phyloP scores from a whole-genome alignment of 2,329 filamentous ascomycete species.

The Colletotrichum cordylinicola region DNA sequence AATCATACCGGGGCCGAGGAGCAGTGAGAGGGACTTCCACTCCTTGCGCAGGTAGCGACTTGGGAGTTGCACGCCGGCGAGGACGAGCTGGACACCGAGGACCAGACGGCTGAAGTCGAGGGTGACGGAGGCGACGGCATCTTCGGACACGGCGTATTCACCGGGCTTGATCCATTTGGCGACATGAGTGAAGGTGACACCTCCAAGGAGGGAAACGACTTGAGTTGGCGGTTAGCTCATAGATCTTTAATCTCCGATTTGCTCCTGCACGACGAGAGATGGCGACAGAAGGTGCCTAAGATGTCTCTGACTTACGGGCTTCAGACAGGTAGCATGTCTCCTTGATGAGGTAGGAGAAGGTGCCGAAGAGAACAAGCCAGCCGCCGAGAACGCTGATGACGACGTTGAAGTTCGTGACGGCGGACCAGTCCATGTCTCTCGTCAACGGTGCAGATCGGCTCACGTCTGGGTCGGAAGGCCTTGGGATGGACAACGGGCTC shows the following conservation, averaged over 20 bases:
- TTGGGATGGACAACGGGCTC: not conserved
- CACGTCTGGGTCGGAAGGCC: not conserved
- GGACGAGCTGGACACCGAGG: constrained; percentile 86
- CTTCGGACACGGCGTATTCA: constrained; percentile 69
- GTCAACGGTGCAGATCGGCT: not conserved
- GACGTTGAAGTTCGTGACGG: constrained; percentile 71
- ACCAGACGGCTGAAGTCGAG: constrained; percentile 87
- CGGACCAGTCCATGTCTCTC: constrained; percentile 5
- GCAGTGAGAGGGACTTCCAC: constrained; percentile 76
- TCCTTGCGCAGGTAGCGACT: constrained; percentile 80
- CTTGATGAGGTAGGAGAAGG: constrained; percentile 91
- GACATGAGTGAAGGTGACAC: constrained; percentile 77
- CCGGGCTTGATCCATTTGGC: constrained; percentile 77
- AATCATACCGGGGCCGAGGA: constrained; percentile 85
- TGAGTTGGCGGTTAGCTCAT: not conserved
- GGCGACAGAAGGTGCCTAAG: rapidly evolving
- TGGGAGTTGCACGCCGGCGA: constrained; percentile 87
- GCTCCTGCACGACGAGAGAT: too few relatives aligned
- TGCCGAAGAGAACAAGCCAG: constrained; percentile 85
- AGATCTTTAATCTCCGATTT: too few relatives aligned
- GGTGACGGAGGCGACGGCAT: constrained; percentile 72
- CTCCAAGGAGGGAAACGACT: constrained; percentile 86
- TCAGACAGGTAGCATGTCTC: constrained; percentile 92
- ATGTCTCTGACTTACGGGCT: constrained; percentile 68
- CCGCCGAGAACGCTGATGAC: constrained; percentile 81